These are phyloP conservation scores for Lignosus rhinocerotis DNA, from an alignment of 1,284 basidiomycete species.

Conservation along the genomic window DNA sequence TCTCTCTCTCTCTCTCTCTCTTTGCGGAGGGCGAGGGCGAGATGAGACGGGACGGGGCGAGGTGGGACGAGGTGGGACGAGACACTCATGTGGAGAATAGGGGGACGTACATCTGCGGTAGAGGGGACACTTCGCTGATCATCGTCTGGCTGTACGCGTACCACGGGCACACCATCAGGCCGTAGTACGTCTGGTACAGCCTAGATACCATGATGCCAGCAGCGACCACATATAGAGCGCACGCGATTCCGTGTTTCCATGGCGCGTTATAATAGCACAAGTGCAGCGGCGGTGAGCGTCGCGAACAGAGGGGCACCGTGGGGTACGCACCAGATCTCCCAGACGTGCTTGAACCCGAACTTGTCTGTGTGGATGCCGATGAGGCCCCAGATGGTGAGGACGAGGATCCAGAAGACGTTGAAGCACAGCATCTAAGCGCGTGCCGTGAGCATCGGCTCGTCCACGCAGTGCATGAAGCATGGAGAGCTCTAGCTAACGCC, in stretches of 20 bases:
- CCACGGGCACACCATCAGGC: constrained; percentile 81
- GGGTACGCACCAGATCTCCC: constrained; percentile 75
- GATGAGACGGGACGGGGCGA: not conserved
- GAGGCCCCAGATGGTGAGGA: constrained; percentile 76
- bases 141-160: constrained; percentile 84
- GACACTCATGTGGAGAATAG: too few relatives aligned
- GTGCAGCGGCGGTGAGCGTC: too few relatives aligned
- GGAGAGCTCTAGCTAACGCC: too few relatives aligned
- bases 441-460: not conserved
- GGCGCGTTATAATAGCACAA: too few relatives aligned
- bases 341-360: constrained; percentile 81
- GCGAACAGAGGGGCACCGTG: not conserved
- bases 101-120: constrained; percentile 62
- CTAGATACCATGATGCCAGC: constrained; percentile 30
- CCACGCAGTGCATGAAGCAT: too few relatives aligned
- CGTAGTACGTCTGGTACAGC: constrained; percentile 74
- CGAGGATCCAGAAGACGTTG: constrained; percentile 73
- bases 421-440: constrained; percentile 68
- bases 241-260: not conserved
- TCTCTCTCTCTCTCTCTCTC: constrained; percentile 24
- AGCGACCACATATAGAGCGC: too few relatives aligned
- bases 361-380: constrained; percentile 73
- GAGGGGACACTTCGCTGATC: constrained; percentile 81
- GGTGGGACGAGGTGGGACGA: constrained; percentile 1
- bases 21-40: too few relatives aligned